Evolutionary conservation across 495 filamentous ascomycete species (phyloP).

Genomic region (Evernia prunastri): DNA sequence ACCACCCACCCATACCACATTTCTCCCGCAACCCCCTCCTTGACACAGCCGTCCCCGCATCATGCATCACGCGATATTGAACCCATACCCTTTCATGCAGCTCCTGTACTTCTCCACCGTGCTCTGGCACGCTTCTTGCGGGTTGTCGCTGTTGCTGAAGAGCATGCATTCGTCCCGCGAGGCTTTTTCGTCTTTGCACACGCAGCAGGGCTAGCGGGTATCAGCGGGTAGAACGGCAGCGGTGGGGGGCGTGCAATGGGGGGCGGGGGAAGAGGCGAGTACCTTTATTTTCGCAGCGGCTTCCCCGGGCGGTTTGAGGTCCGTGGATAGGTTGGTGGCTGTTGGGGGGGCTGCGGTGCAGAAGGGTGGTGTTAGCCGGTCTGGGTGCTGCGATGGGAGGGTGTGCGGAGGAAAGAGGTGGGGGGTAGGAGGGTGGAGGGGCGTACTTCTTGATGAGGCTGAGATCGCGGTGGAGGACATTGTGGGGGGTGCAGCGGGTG

Average conservation of each 20-base stretch:
- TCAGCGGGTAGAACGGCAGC: background rate
- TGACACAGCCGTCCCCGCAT: background rate
- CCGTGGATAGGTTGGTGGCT: slow-evolving; percentile 35
- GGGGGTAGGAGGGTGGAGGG: background rate
- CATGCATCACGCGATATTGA: slow-evolving; percentile 53
- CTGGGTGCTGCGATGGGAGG: background rate
- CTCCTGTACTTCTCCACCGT: slow-evolving; percentile 78
- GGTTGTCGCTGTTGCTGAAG: slow-evolving; percentile 73
- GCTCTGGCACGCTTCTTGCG: slow-evolving; percentile 69
- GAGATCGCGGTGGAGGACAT: slow-evolving; percentile 15
- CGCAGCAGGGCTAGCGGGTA: slow-evolving; percentile 73
- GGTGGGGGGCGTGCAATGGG: background rate
- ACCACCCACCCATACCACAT: background rate
- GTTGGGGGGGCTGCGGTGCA: slow-evolving; percentile 23
- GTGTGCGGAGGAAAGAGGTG: background rate
- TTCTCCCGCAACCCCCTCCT: background rate
- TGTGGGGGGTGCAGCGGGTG: background rate
- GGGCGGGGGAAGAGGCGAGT: slow-evolving; percentile 1
- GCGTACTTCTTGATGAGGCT: slow-evolving; percentile 5
- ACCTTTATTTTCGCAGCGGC: slow-evolving; percentile 52
- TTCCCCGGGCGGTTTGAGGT: slow-evolving; percentile 37
- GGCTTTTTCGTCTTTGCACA: slow-evolving; percentile 93
- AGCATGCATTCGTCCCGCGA: slow-evolving; percentile 97
- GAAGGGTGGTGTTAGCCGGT: background rate
- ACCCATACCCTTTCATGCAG: slow-evolving; percentile 93